These are phyloP conservation scores for Laburnicola sp. DNA, from an alignment of 2,329 filamentous ascomycete species.

Conservation along the genomic window DNA sequence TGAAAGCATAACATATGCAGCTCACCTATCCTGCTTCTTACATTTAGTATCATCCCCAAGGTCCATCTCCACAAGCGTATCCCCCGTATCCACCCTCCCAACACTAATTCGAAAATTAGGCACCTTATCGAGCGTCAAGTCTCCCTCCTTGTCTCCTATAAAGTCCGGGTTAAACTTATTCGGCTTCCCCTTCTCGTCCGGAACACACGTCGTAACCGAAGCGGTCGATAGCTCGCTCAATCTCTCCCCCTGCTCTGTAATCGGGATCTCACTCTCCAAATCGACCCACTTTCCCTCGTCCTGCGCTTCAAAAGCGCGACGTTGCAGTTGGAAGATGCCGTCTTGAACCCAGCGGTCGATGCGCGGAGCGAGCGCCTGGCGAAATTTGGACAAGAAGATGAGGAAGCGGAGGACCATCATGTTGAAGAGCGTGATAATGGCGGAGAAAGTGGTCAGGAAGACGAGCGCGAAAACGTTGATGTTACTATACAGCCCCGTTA, in stretches of 20 bases:
- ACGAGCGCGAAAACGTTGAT: constrained; percentile 28
- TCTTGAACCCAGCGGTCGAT: constrained; percentile 34
- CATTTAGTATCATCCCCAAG: too few relatives aligned
- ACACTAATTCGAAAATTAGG: constrained; percentile 1
- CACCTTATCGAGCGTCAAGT: background rate
- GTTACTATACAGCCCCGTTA: constrained; percentile 15
- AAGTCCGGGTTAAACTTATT: background rate
- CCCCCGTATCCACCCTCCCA: constrained; percentile 2
- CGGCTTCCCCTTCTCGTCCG: background rate
- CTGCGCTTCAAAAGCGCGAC: constrained; percentile 28
- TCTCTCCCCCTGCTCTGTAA: constrained; percentile 10
- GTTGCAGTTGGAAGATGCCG: constrained; percentile 30
- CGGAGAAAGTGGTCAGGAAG: constrained; percentile 20
- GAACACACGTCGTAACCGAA: constrained; percentile 1
- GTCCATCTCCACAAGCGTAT: background rate
- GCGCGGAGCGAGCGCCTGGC: constrained; percentile 20
- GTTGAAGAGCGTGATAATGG: constrained; percentile 16
- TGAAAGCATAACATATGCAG: too few relatives aligned
- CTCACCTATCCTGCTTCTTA: too few relatives aligned
- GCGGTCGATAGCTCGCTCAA: constrained; percentile 13
- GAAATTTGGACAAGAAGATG: constrained; percentile 20
- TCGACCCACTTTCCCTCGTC: constrained; percentile 17
- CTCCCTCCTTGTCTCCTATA: background rate
- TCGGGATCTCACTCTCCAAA: constrained; percentile 22
- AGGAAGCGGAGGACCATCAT: constrained; percentile 20